A percentile compares a stretch with the other conserved stretches of the same genome.
Conservation (phyloP, 306 rosid genomes). For the Cicer arietinum region DNA sequence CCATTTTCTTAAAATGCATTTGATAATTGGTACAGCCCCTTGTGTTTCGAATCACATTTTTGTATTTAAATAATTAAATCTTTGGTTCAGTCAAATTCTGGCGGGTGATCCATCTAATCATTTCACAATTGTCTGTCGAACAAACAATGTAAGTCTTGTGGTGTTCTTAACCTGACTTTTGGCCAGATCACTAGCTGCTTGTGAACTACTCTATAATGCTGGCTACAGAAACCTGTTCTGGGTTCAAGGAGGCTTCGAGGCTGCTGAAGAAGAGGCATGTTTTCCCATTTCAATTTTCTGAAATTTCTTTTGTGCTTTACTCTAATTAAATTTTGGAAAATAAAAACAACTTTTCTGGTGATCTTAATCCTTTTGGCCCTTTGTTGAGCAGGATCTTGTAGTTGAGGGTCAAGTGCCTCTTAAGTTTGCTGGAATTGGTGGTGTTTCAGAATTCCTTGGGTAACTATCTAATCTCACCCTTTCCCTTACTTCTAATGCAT, state of each 20-base stretch:
- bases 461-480: slow-evolving; percentile 44
- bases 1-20: slow-evolving; percentile 36
- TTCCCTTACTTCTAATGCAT: slow-evolving; percentile 4
- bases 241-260: slow-evolving; percentile 95
- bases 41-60: slow-evolving; percentile 15
- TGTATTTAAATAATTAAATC: slow-evolving; percentile 20
- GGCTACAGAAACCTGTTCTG: slow-evolving; percentile 90
- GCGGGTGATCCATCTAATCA: slow-evolving; percentile 23
- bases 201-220: slow-evolving; percentile 77
- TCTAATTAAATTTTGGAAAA: slow-evolving; percentile 26
- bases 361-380: slow-evolving; percentile 30
- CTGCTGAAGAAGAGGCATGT: slow-evolving; percentile 89
- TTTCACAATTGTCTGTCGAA: slow-evolving; percentile 28
- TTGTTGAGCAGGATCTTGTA: slow-evolving; percentile 76
- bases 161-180: slow-evolving; percentile 43
- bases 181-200: slow-evolving; percentile 88
- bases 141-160: slow-evolving; percentile 2
- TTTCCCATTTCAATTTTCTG: slow-evolving; percentile 36
- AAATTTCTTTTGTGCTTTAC: slow-evolving; percentile 25
- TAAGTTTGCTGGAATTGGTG: slow-evolving; percentile 91
- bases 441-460: slow-evolving; percentile 93
- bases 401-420: slow-evolving; percentile 88
- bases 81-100: slow-evolving; percentile 18
- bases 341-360: slow-evolving; percentile 35
- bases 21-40: slow-evolving; percentile 28